Evolutionary conservation across 208 protist genomes (phyloP).

Genomic region (Crithidia fasciculata): DNA sequence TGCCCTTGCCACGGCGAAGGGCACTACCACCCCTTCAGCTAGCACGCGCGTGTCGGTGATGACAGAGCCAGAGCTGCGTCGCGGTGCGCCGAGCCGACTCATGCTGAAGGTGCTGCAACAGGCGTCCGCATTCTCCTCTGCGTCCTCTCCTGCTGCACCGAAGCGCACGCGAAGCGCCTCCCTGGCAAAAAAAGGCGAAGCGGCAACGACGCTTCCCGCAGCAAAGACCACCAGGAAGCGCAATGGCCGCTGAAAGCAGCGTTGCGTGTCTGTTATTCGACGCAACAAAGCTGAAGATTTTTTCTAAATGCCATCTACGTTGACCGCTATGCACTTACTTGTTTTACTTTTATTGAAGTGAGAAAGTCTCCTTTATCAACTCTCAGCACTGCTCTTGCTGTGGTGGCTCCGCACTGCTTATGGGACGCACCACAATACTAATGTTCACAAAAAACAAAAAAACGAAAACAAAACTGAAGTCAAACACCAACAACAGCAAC

Average conservation of each 20-base stretch:
- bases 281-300: too few species aligned
- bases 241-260: background rate
- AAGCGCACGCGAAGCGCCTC: background rate
- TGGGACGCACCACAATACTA: too few species aligned
- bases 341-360: too few species aligned
- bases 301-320: too few species aligned
- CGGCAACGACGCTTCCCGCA: background rate
- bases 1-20: background rate
- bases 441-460: too few species aligned
- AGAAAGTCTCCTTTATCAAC: too few species aligned
- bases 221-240: background rate
- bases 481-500: too few species aligned
- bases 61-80: conserved; percentile 48
- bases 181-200: background rate
- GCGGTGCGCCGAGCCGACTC: conserved; percentile 58
- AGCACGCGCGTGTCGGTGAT: conserved; percentile 51
- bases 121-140: background rate
- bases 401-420: too few species aligned
- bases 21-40: background rate
- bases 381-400: too few species aligned
- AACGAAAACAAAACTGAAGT: too few species aligned
- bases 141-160: background rate
- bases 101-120: conserved; percentile 66
- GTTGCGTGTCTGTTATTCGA: too few species aligned
- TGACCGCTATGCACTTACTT: too few species aligned